Evolutionary conservation across 2,329 filamentous ascomycete species (phyloP).

Genomic region (Sarocladium brachiariae): DNA sequence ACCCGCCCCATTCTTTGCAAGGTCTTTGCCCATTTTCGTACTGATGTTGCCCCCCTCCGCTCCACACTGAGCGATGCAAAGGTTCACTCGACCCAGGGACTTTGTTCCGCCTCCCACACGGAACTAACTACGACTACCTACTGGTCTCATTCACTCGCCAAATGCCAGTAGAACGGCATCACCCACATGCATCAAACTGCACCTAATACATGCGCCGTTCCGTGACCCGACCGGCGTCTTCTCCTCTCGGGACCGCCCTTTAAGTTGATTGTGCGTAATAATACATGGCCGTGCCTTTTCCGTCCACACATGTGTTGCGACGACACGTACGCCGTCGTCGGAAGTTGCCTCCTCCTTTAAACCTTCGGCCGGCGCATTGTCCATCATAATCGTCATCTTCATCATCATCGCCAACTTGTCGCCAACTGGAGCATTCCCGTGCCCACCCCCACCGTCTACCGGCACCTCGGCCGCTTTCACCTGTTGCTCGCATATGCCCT

Average conservation of each 20-base stretch:
- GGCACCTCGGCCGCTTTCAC: constrained; percentile 4
- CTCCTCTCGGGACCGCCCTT: background rate
- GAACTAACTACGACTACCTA: background rate
- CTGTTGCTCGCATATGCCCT: background rate
- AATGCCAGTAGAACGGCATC: background rate
- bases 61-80: constrained; percentile 8
- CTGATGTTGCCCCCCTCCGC: constrained; percentile 7
- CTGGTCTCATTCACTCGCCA: background rate
- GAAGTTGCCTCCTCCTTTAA: background rate
- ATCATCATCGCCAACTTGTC: background rate
- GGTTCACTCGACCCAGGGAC: constrained; percentile 3
- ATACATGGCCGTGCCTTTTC: background rate
- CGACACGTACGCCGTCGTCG: background rate
- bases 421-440: constrained; percentile 3
- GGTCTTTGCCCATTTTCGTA: constrained; percentile 10
- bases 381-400: background rate
- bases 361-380: constrained; percentile 3
- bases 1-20: constrained; percentile 1
- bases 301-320: background rate
- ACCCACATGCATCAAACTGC: background rate
- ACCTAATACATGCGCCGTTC: background rate
- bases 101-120: background rate
- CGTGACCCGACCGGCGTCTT: background rate
- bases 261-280: background rate
- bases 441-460: constrained; percentile 7